A percentile compares a stretch with the other conserved stretches of the same genome.
Evolutionary conservation across 1,284 basidiomycete genomes (phyloP).

Genomic region (Xerocomus amazonicus): DNA sequence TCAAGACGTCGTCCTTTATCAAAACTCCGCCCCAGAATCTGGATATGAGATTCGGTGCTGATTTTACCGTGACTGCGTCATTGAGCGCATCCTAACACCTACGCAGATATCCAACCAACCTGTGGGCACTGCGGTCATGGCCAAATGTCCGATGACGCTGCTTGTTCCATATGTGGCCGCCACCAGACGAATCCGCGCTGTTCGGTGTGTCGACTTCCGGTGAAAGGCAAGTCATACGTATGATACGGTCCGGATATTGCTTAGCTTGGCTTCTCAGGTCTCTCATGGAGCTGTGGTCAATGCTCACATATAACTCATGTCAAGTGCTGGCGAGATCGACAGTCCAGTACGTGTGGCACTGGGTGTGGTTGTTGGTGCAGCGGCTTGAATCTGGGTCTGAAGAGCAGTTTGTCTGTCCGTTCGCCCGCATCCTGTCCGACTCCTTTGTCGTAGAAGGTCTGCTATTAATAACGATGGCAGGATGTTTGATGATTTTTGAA

Average conservation of each 20-base stretch:
- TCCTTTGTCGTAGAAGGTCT: constrained; percentile 1
- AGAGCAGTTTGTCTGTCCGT: constrained; percentile 6
- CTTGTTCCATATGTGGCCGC: constrained; percentile 50
- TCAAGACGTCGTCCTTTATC: constrained; percentile 35
- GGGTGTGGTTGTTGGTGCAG: constrained; percentile 63
- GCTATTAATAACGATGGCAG: too few species aligned
- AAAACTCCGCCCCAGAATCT: constrained; percentile 22
- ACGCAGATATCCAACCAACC: constrained; percentile 36
- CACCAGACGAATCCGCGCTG: constrained; percentile 51
- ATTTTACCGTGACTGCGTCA: background rate
- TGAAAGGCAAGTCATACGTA: constrained; percentile 55
- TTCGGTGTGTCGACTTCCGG: constrained; percentile 72
- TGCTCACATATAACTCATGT: constrained; percentile 69
- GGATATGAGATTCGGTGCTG: constrained; percentile 38
- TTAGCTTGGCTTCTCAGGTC: constrained; percentile 40
- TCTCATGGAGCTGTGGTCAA: constrained; percentile 63
- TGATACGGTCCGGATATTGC: background rate
- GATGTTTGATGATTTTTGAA: too few species aligned
- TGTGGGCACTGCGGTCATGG: constrained; percentile 38
- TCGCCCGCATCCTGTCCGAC: constrained; percentile 12
- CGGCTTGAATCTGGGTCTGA: constrained; percentile 4
- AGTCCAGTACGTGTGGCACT: constrained; percentile 51
- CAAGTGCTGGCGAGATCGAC: constrained; percentile 54
- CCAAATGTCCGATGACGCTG: constrained; percentile 33
- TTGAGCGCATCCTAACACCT: constrained; percentile 6